Evolutionary conservation across 2,329 filamentous ascomycete species (phyloP).

Genomic region (Pseudocercospora pini-densiflorae): DNA sequence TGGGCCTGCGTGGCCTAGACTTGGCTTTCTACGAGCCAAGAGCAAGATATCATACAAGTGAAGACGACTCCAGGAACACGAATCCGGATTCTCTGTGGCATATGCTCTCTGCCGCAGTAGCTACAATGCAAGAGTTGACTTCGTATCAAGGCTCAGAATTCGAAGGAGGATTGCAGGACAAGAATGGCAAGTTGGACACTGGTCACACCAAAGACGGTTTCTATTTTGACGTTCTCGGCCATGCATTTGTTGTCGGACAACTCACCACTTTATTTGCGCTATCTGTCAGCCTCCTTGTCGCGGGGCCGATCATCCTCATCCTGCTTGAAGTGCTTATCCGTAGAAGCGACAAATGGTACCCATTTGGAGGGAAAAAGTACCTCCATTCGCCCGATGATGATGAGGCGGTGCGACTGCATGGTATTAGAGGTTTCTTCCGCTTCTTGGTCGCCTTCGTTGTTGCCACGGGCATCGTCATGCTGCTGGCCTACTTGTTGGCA

Average conservation of each 20-base stretch:
- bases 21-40: slow-evolving; percentile 89
- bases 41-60: slow-evolving; percentile 85
- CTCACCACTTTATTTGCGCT: slow-evolving; percentile 86
- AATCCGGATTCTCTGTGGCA: slow-evolving; percentile 80
- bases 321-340: slow-evolving; percentile 70
- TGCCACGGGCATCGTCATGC: slow-evolving; percentile 70
- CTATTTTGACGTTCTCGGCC: slow-evolving; percentile 93
- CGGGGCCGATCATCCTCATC: slow-evolving; percentile 74
- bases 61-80: slow-evolving; percentile 83
- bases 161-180: slow-evolving; percentile 58
- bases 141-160: slow-evolving; percentile 71
- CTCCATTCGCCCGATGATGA: slow-evolving; percentile 64
- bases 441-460: slow-evolving; percentile 77
- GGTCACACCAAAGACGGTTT: slow-evolving; percentile 68
- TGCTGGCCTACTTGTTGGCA: slow-evolving; percentile 72
- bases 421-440: slow-evolving; percentile 81
- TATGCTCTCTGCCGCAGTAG: slow-evolving; percentile 85
- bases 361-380: slow-evolving; percentile 71
- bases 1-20: slow-evolving; percentile 86
- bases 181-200: slow-evolving; percentile 65
- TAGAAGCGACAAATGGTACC: slow-evolving; percentile 81
- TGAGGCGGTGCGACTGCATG: slow-evolving; percentile 67
- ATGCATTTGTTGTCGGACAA: slow-evolving; percentile 75
- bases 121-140: slow-evolving; percentile 73
- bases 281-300: slow-evolving; percentile 80